Evolutionary conservation across 108 stramenopile genomes (phyloP).

Genomic region (Pelagomonas calceolata): DNA sequence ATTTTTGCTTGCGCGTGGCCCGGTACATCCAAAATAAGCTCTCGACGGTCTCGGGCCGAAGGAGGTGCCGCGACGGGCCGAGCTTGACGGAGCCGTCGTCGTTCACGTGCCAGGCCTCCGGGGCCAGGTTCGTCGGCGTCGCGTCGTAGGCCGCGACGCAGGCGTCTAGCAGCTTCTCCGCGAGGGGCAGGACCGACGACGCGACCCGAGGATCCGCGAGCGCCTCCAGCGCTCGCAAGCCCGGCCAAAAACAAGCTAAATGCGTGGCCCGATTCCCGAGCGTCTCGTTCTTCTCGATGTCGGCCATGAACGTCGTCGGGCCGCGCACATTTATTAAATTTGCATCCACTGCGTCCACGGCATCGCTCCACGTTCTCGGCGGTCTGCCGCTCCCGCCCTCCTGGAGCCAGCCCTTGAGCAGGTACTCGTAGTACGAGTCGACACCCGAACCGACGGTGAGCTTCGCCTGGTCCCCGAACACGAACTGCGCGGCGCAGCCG

Average conservation of each 20-base stretch:
- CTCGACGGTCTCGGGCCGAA: conserved; percentile 86
- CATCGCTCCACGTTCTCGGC: conserved; percentile 60
- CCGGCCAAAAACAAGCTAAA: conserved; percentile 73
- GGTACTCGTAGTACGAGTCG: conserved; percentile 77
- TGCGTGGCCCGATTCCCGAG: conserved; percentile 78
- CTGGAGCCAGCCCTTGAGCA: conserved; percentile 86
- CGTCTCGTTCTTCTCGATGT: conserved; percentile 21
- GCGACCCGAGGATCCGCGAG: conserved; percentile 59
- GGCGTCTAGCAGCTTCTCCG: conserved; percentile 75
- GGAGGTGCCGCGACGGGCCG: conserved; percentile 53
- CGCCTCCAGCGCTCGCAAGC: conserved; percentile 76
- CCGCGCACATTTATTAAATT: conserved; percentile 68
- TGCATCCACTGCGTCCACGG: conserved; percentile 67
- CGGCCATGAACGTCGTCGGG: no score
- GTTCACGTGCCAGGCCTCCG: conserved; percentile 59
- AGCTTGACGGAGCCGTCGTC: conserved; percentile 30
- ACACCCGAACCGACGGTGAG: conserved; percentile 45
- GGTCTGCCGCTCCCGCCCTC: no score
- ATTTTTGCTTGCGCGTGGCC: conserved; percentile 41
- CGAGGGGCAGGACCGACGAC: conserved; percentile 48
- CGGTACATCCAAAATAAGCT: conserved; percentile 32
- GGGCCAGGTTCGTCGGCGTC: conserved; percentile 70
- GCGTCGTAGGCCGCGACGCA: conserved; percentile 86
- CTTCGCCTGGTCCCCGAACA: neutral
- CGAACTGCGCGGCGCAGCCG: neutral